A percentile compares a stretch with the other conserved stretches of the same genome.
Evolutionary conservation across 352 stramenopile species (phyloP).

Genomic region (Phytophthora pini): DNA sequence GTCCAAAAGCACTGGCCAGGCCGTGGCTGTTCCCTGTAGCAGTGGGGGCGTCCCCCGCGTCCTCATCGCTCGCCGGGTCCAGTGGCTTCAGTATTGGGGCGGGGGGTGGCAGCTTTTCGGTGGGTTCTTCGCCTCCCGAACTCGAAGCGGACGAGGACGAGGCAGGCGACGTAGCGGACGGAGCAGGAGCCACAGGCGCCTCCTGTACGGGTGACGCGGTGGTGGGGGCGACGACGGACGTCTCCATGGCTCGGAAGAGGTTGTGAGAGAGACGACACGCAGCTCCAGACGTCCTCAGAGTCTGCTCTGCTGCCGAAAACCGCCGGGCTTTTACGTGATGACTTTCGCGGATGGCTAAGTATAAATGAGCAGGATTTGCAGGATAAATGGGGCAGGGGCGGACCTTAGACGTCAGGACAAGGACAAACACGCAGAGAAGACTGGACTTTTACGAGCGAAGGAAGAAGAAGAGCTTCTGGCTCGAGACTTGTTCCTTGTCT

Average conservation of each 20-base stretch:
- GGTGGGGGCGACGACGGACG: conserved; percentile 1
- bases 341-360: conserved; percentile 9
- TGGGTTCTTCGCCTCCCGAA: conserved; percentile 35
- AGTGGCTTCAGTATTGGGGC: conserved; percentile 25
- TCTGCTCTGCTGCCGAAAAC: conserved; percentile 1
- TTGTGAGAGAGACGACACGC: neutral
- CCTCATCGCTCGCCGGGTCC: conserved; percentile 35
- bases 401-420: conserved; percentile 1
- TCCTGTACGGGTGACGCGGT: neutral
- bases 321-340: conserved; percentile 28
- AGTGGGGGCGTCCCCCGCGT: conserved; percentile 25
- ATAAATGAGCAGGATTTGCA: conserved; percentile 17
- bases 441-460: conserved; percentile 1
- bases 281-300: neutral
- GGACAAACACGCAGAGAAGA: neutral
- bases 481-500: no score
- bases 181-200: neutral
- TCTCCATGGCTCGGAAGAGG: conserved; percentile 16
- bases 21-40: conserved; percentile 24
- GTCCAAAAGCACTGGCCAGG: conserved; percentile 43
- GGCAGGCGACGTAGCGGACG: conserved; percentile 19
- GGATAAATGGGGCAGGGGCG: conserved; percentile 5
- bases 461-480: no score
- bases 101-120: conserved; percentile 28
- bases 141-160: conserved; percentile 43